Evolutionary conservation across 345 rosid genomes (phyloP).

Genomic region (Rubroshorea leprosula): DNA sequence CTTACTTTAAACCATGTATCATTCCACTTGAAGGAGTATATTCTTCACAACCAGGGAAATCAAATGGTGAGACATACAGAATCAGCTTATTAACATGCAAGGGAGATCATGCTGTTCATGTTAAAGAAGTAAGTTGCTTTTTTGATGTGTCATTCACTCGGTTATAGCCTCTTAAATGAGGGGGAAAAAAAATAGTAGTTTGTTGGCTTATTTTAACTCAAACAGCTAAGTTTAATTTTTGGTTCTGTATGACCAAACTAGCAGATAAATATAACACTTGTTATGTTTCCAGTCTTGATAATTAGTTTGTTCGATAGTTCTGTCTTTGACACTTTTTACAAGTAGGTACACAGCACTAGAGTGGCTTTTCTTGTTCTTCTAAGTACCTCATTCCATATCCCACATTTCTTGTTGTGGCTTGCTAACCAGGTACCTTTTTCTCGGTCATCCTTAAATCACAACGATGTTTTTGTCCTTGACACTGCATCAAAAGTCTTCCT

Average conservation of each 20-base stretch:
- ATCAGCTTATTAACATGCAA: constrained; percentile 57
- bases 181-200: no score
- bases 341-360: no score
- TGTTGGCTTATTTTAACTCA: background rate
- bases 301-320: background rate
- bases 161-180: constrained; percentile 2
- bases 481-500: constrained; percentile 77
- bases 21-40: constrained; percentile 69
- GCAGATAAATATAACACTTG: background rate
- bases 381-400: background rate
- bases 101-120: constrained; percentile 77
- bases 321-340: no score
- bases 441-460: constrained; percentile 77
- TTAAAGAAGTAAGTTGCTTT: constrained; percentile 61
- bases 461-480: constrained; percentile 73
- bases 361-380: background rate
- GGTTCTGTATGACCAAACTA: background rate
- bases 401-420: background rate
- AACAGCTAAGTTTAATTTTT: background rate
- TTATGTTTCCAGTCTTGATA: background rate
- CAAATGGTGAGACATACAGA: constrained; percentile 35
- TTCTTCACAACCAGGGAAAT: constrained; percentile 30
- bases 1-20: constrained; percentile 82
- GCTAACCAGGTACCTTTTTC: constrained; percentile 61
- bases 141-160: constrained; percentile 7